phyloP scores from a whole-genome alignment of 129 eudicot species.

The Artemisia annua region DNA sequence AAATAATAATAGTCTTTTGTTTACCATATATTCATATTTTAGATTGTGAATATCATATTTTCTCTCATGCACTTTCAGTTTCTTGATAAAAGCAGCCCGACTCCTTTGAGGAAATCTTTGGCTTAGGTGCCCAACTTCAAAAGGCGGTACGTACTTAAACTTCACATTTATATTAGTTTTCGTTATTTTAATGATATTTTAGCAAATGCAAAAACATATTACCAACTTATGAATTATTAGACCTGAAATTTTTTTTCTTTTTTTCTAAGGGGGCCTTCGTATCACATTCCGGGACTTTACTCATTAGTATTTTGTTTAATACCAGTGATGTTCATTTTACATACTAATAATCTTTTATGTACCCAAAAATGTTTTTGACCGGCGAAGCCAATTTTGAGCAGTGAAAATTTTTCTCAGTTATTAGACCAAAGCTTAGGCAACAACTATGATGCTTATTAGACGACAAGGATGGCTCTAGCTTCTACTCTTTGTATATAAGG shows the following conservation, averaged over 20 bases:
- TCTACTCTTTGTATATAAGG: constrained; percentile 85
- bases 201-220: no score
- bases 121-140: no score
- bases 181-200: no score
- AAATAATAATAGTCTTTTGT: constrained; percentile 16
- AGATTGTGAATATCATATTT: background rate
- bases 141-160: no score
- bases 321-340: no score
- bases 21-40: background rate
- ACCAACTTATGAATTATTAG: no score
- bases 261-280: no score
- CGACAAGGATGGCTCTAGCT: constrained; percentile 87
- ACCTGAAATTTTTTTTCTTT: no score
- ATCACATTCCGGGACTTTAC: no score
- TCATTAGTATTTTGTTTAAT: no score
- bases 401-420: constrained; percentile 56
- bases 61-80: constrained; percentile 41
- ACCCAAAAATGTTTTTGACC: constrained; percentile 23
- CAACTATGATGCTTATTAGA: constrained; percentile 52
- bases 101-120: constrained; percentile 75
- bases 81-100: constrained; percentile 79
- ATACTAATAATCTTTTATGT: no score
- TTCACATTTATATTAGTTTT: no score
- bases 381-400: constrained; percentile 75
- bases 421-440: constrained; percentile 64